Evolutionary conservation across 176 grass and related monocot genomes (phyloP).

Genomic region (Phoenix roebelenii): DNA sequence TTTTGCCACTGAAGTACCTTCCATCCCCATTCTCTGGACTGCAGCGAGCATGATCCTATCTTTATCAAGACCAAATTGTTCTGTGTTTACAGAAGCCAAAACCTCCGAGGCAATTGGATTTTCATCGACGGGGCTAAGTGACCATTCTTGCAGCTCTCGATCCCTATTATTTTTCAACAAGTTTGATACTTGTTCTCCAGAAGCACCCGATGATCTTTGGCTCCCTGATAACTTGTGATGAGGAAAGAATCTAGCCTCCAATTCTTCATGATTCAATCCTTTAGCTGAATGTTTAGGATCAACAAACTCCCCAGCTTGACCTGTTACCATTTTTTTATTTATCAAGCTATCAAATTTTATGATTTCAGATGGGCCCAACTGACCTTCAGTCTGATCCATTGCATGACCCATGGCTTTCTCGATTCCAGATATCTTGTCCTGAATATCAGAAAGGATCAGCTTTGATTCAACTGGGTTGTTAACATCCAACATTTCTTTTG

Average conservation of each 20-base stretch:
- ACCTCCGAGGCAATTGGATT: constrained; percentile 67
- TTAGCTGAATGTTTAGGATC: constrained; percentile 30
- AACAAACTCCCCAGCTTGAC: constrained; percentile 13
- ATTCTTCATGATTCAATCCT: constrained; percentile 57
- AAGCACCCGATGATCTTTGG: constrained; percentile 23
- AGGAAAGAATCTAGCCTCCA: constrained; percentile 87
- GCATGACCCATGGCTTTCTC: constrained; percentile 81
- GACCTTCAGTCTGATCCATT: constrained; percentile 41
- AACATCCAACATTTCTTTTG: constrained; percentile 79
- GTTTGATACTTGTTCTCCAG: constrained; percentile 18
- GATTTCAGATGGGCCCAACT: constrained; percentile 31
- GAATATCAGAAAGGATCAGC: constrained; percentile 85
- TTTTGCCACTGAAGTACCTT: constrained; percentile 30
- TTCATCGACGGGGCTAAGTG: constrained; percentile 27
- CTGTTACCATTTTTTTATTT: constrained; percentile 11
- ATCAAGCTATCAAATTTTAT: constrained; percentile 20
- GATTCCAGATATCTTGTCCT: constrained; percentile 68
- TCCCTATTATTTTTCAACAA: not conserved
- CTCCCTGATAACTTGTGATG: constrained; percentile 79
- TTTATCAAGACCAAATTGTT: constrained; percentile 36
- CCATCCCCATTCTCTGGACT: not conserved
- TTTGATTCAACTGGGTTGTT: constrained; percentile 84
- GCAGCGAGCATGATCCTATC: constrained; percentile 21
- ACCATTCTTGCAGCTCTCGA: constrained; percentile 7
- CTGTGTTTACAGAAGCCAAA: constrained; percentile 70